Evolutionary conservation across 768 basidiomycete species (phyloP).

Genomic region (Serendipita sp.): DNA sequence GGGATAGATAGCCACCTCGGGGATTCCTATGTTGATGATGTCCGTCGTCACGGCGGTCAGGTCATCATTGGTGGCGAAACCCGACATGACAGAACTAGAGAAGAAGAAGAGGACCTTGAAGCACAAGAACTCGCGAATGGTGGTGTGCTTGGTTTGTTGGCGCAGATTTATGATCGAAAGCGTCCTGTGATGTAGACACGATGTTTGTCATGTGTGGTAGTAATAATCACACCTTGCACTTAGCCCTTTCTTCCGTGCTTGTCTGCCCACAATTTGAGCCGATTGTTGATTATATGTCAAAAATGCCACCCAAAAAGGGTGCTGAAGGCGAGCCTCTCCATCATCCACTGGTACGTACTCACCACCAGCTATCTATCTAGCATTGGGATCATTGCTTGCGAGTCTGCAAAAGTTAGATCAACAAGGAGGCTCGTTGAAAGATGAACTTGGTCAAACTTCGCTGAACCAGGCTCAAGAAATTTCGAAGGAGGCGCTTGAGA

Average conservation of each 20-base stretch:
- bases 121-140: constrained; percentile 58
- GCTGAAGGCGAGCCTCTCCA: too few species aligned
- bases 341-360: too few species aligned
- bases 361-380: background rate
- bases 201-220: too few species aligned
- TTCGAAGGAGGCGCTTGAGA: background rate
- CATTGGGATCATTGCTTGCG: background rate
- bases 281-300: too few species aligned
- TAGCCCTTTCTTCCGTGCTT: too few species aligned
- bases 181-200: constrained; percentile 11
- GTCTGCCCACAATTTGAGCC: too few species aligned
- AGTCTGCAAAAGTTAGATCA: background rate
- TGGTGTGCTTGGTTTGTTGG: constrained; percentile 69
- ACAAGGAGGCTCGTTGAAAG: background rate
- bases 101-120: constrained; percentile 32
- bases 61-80: constrained; percentile 19
- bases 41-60: constrained; percentile 20
- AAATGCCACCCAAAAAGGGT: too few species aligned
- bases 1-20: constrained; percentile 47
- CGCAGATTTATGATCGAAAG: constrained; percentile 52
- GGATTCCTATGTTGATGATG: constrained; percentile 62
- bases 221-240: too few species aligned
- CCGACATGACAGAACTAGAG: constrained; percentile 20
- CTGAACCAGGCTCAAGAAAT: background rate
- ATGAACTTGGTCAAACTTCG: background rate